Percentiles rank a stretch among this genome's conserved stretches.
phyloP scores from a whole-genome alignment of 495 filamentous ascomycete genomes.

The Thozetella sp. region DNA sequence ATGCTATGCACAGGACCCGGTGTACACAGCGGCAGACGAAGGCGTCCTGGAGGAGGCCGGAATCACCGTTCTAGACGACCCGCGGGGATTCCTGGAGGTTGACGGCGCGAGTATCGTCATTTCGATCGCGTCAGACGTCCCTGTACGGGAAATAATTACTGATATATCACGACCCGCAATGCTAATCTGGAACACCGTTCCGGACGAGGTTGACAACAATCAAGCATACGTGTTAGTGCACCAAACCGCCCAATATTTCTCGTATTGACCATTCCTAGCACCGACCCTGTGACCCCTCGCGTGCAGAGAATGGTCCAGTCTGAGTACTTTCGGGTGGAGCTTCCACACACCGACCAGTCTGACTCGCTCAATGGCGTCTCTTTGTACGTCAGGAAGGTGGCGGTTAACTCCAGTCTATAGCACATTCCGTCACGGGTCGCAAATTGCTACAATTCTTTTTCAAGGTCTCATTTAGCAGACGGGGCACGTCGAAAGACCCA shows the following conservation, averaged over 20 bases:
- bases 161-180: constrained; percentile 29
- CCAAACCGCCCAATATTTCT: too few relatives aligned
- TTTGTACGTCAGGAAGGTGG: too few relatives aligned
- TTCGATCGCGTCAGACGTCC: constrained; percentile 20
- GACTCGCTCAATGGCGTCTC: too few relatives aligned
- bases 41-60: neutral
- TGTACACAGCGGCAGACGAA: neutral
- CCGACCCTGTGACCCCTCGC: neutral
- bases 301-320: constrained; percentile 1
- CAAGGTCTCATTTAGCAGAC: too few relatives aligned
- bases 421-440: too few relatives aligned
- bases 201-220: neutral
- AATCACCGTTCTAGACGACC: constrained; percentile 25
- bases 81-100: constrained; percentile 24
- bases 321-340: too few relatives aligned
- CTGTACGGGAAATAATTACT: constrained; percentile 29
- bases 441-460: too few relatives aligned
- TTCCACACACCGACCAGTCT: too few relatives aligned
- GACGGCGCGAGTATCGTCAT: constrained; percentile 26
- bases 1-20: constrained; percentile 9
- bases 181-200: constrained; percentile 25
- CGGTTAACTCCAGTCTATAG: too few relatives aligned
- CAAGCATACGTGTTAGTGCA: too few relatives aligned
- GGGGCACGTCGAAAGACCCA: too few relatives aligned
- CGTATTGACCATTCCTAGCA: neutral